These are phyloP conservation scores for Xylaria castorea DNA, from an alignment of 495 filamentous ascomycete genomes.

Conservation along the genomic window DNA sequence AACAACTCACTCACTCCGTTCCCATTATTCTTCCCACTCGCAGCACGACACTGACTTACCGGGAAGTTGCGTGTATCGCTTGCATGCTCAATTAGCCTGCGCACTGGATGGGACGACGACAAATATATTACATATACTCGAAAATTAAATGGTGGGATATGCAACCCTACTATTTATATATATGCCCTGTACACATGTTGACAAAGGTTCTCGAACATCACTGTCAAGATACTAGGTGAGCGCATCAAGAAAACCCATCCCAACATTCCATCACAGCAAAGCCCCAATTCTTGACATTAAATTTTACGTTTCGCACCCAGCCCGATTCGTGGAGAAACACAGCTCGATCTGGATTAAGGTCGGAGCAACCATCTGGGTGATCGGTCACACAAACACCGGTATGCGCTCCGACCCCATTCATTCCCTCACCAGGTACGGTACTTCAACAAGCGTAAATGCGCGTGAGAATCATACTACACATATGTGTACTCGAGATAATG, in stretches of 20 bases:
- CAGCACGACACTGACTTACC: background rate
- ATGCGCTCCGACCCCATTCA: background rate
- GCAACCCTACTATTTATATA: background rate
- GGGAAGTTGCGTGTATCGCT: background rate
- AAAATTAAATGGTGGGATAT: background rate
- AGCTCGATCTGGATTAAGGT: background rate
- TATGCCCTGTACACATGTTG: background rate
- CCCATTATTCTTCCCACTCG: background rate
- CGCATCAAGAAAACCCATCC: background rate
- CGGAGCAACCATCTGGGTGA: background rate
- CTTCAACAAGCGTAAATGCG: background rate
- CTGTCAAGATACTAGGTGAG: background rate
- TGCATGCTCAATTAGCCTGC: background rate
- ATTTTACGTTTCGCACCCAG: background rate
- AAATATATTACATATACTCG: background rate
- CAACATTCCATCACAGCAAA: background rate
- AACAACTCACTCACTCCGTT: background rate
- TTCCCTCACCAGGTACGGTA: background rate
- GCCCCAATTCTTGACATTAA: background rate
- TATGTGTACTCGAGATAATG: background rate
- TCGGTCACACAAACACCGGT: background rate
- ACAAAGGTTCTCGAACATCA: background rate
- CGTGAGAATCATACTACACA: background rate
- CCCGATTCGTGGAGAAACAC: constrained; percentile 30
- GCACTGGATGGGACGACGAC: background rate